Base-by-base conservation (phyloP, 371 early-diverging fungal genomes). In the Apophysomyces trapeziformis region DNA sequence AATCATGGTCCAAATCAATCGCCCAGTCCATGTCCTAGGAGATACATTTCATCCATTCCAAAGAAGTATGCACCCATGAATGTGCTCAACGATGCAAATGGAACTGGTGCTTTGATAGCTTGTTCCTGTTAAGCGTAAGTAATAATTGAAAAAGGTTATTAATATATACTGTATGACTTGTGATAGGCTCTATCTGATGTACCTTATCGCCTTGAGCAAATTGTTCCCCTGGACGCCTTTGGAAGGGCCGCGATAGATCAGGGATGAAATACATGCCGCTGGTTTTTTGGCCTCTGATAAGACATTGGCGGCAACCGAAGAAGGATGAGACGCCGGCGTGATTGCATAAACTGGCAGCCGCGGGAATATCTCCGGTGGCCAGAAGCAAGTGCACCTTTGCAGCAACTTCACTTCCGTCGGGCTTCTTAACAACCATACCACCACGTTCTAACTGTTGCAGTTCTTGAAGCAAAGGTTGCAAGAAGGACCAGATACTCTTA, bases 311-410 rank as follows among this genome's bases (percentile, higher is more conserved):
- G 39, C 66, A 65, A 12, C 66, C 60, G 18, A 38, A 65, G 11
- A 13, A 13, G 6, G 66, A 43, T 1, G 18, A 26, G 3, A 26
- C 1, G 32, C 32, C 32, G 2, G 32, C 0, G 2, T 26, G 3
- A 26, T 26, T 26, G 39, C 38, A 43, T 4, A 65, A 16, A 13
- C 14, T 12, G 16, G 66, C 58, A 35, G 39, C 58, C 8, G 50
- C 66, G 14, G 66, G 66, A 13, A 65, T 65, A 47, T 65, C 66
- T 0, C 66, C 47, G 14, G 59, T 26, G 32, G 32, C 32, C 1
- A 26, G 32, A 26, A 26, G 32, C 3, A 26, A 26, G 3, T 26
- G 32, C 13, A 36, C 58, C 41, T 21, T 58, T 7, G 66, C 66
- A 2, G 11, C 16, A 7, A 60, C 43, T 13, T 44, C 47, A 7